Percentiles rank a stretch among this genome's conserved stretches.
Conservation (phyloP, 768 basidiomycete species). For the Amyloporia xantha region DNA sequence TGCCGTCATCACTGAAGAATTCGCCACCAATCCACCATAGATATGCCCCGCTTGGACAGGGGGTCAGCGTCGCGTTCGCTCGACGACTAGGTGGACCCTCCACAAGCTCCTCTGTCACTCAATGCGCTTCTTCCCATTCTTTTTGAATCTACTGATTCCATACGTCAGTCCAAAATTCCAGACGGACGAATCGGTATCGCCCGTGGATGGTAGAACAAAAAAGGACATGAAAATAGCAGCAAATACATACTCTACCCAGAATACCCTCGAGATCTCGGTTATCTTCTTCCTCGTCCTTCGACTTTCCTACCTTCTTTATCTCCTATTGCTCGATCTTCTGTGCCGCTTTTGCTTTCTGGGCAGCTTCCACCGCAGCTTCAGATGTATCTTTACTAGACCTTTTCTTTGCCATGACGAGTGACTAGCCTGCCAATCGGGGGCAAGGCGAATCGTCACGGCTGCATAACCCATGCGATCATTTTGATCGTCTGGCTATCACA, state of each 20-base stretch:
- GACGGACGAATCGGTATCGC: background rate
- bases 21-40: conserved; percentile 85
- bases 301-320: conserved; percentile 49
- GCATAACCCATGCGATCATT: too few species aligned
- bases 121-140: conserved; percentile 80
- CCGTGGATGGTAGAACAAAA: too few species aligned
- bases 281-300: conserved; percentile 53
- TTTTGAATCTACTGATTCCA: conserved; percentile 56
- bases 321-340: conserved; percentile 69
- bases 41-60: conserved; percentile 75
- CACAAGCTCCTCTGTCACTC: conserved; percentile 79
- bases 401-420: conserved; percentile 62
- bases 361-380: conserved; percentile 44
- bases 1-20: conserved; percentile 81
- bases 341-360: conserved; percentile 59
- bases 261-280: conserved; percentile 81
- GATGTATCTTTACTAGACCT: conserved; percentile 29
- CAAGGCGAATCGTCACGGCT: too few species aligned
- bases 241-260: conserved; percentile 57
- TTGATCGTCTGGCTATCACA: too few species aligned
- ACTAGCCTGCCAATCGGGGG: too few species aligned
- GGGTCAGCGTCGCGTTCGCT: conserved; percentile 75
- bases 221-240: too few species aligned
- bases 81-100: conserved; percentile 77
- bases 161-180: background rate